Conservation (phyloP, 2,329 filamentous ascomycete species). For the Xylaria hypoxylon region DNA sequence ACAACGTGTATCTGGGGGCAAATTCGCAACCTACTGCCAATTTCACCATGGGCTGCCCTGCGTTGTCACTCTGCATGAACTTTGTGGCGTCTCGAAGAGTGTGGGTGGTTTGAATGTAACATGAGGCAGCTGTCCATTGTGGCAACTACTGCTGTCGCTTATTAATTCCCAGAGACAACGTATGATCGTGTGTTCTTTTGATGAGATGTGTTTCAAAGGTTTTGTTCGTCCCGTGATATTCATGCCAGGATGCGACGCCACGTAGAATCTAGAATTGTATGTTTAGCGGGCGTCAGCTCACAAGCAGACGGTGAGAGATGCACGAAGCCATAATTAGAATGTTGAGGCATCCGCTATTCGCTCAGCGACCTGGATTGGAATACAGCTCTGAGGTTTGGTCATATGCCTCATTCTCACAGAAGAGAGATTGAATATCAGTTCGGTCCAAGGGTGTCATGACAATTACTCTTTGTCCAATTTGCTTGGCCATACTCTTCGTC, state of each 20-base stretch:
- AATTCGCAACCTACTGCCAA: slow-evolving; percentile 15
- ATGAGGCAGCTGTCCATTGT: slow-evolving; percentile 20
- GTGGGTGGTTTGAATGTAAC: slow-evolving; percentile 8
- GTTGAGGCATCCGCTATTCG: slow-evolving; percentile 14
- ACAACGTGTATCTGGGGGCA: slow-evolving; percentile 20
- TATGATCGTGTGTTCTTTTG: slow-evolving; percentile 4
- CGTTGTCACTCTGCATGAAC: slow-evolving; percentile 28
- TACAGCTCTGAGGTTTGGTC: neutral
- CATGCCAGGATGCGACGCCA: slow-evolving; percentile 20
- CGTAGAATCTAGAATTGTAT: slow-evolving; percentile 8
- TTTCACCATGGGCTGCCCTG: slow-evolving; percentile 16
- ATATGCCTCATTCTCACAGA: neutral
- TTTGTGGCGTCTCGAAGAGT: slow-evolving; percentile 1
- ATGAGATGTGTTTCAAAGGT: slow-evolving; percentile 4
- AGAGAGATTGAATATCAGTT: neutral
- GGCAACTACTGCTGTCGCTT: slow-evolving; percentile 13
- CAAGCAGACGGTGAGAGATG: slow-evolving; percentile 11
- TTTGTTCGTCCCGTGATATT: neutral
- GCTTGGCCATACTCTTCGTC: neutral
- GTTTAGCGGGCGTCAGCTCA: neutral
- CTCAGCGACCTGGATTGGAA: slow-evolving; percentile 26
- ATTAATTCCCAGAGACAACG: neutral
- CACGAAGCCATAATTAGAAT: slow-evolving; percentile 35
- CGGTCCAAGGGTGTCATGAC: neutral
- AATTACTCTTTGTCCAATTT: neutral